phyloP scores from a whole-genome alignment of 2,329 filamentous ascomycete species.

The Pseudogymnoascus sp. region DNA sequence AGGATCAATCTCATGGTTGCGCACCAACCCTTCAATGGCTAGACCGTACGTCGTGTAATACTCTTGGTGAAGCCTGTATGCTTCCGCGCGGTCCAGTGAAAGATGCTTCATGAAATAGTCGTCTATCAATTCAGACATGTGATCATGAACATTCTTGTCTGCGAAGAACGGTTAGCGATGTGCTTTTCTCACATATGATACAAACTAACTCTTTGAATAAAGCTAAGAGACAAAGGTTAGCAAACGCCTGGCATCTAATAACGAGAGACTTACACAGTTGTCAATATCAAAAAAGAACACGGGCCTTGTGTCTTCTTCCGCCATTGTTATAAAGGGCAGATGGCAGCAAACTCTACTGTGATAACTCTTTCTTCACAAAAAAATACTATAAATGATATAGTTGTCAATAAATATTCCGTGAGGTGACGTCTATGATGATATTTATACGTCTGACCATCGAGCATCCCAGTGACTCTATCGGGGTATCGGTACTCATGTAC shows the following conservation, averaged over 20 bases:
- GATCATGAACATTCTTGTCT: constrained; percentile 75
- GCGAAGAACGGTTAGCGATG: not conserved
- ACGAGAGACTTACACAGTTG: constrained; percentile 64
- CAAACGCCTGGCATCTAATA: not conserved
- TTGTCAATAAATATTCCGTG: not conserved
- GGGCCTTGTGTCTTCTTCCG: constrained; percentile 32
- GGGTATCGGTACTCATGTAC: not conserved
- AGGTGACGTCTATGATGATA: not conserved
- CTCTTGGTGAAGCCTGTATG: constrained; percentile 75
- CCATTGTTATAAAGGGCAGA: not conserved
- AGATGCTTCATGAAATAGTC: constrained; percentile 55
- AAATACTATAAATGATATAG: not conserved
- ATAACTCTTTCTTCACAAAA: not conserved
- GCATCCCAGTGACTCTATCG: constrained; percentile 1
- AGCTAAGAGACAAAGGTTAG: constrained; percentile 40
- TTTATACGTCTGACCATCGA: not conserved
- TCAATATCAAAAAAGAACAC: constrained; percentile 88
- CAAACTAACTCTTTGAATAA: constrained; percentile 69
- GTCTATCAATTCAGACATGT: constrained; percentile 78
- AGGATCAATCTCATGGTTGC: constrained; percentile 90
- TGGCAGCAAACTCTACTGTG: not conserved
- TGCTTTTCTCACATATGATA: not conserved
- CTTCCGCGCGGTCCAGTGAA: constrained; percentile 66
- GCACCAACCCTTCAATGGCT: constrained; percentile 90
- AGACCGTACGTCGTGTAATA: constrained; percentile 96